These are phyloP conservation scores for Gryganskiella cystojenkinii DNA, from an alignment of 192 early-diverging fungal genomes.

Conservation along the genomic window DNA sequence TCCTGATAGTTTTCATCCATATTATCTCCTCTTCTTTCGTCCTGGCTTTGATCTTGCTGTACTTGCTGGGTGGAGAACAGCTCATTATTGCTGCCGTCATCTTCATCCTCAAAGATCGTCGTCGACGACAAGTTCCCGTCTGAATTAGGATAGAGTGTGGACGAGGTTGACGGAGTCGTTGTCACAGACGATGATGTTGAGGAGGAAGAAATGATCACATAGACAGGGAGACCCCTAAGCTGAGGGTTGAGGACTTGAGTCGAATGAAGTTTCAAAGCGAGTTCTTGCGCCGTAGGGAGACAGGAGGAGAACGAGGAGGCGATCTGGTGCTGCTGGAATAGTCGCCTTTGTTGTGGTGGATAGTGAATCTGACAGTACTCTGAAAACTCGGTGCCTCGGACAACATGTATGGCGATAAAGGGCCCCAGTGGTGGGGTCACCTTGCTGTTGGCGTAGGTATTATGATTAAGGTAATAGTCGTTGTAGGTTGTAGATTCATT, in stretches of 20 bases:
- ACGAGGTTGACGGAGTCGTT: background rate
- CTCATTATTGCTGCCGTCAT: too few species aligned
- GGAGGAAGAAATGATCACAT: slow-evolving; percentile 2
- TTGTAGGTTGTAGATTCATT: slow-evolving; percentile 8
- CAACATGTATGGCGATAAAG: slow-evolving; percentile 32
- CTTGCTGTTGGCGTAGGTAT: background rate
- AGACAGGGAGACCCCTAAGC: slow-evolving; percentile 28
- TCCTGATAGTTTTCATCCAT: too few species aligned
- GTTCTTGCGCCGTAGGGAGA: slow-evolving; percentile 33
- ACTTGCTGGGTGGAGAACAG: too few species aligned
- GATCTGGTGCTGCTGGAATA: background rate
- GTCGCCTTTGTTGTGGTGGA: slow-evolving; percentile 9
- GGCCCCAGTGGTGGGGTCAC: background rate
- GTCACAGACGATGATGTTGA: slow-evolving; percentile 6
- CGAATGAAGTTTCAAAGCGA: slow-evolving; percentile 15
- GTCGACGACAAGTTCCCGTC: too few species aligned
- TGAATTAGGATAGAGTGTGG: too few species aligned
- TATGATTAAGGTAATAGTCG: slow-evolving; percentile 1
- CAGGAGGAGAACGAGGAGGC: slow-evolving; percentile 16
- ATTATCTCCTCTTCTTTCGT: too few species aligned
- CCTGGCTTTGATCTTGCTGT: too few species aligned
- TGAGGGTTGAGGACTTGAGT: background rate
- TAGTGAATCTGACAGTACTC: slow-evolving; percentile 37
- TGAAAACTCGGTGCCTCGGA: slow-evolving; percentile 20
- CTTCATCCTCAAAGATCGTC: too few species aligned